Conservation (phyloP, 352 stramenopile genomes). For the Phytophthora europaea region DNA sequence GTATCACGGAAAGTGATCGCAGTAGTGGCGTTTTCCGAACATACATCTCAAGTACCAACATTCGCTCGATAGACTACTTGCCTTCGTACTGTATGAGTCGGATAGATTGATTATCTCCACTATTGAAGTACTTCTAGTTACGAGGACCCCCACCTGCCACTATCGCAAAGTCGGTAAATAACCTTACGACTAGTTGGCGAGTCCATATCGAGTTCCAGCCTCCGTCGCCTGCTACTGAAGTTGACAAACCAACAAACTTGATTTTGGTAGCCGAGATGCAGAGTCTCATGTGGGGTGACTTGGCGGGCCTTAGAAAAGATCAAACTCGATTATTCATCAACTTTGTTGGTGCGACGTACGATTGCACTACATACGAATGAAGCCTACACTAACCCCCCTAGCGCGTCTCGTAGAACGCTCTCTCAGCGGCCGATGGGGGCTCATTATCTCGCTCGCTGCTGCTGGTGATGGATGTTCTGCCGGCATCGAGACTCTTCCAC, state of each 20-base stretch:
- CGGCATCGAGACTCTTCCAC: constrained; percentile 28
- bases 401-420: constrained; percentile 27
- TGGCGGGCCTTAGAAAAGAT: not conserved
- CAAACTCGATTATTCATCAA: too few relatives aligned
- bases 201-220: too few relatives aligned
- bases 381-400: not conserved
- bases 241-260: too few relatives aligned
- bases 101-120: not conserved
- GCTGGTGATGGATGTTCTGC: constrained; percentile 29
- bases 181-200: too few relatives aligned
- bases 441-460: constrained; percentile 27
- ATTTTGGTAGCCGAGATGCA: too few relatives aligned
- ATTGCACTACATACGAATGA: not conserved
- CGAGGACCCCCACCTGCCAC: not conserved
- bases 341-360: not conserved
- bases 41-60: not conserved
- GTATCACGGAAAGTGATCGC: too few relatives aligned
- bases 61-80: not conserved
- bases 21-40: not conserved
- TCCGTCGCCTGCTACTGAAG: too few relatives aligned
- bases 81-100: not conserved
- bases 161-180: too few relatives aligned
- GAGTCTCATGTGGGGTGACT: too few relatives aligned
- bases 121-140: too few relatives aligned
- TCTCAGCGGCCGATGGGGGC: constrained; percentile 13